A percentile compares a stretch with the other conserved stretches of the same genome.
Conservation (phyloP, 495 filamentous ascomycete genomes). For the Daldinia childiae region DNA sequence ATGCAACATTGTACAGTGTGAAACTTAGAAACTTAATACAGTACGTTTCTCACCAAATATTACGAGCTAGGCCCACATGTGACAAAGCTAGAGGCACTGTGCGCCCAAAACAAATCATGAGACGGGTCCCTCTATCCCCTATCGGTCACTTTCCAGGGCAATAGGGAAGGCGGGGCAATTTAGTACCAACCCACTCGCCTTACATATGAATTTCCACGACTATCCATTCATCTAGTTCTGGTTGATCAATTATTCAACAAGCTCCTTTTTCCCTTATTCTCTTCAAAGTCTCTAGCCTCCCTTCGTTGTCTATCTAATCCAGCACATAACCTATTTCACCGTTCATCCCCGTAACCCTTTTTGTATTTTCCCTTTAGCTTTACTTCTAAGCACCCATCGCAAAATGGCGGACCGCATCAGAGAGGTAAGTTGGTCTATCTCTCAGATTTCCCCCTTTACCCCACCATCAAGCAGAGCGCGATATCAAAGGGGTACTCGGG, state of each 20-base stretch:
- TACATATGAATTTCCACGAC: conserved; percentile 47
- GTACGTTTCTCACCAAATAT: conserved; percentile 10
- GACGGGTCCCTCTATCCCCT: conserved; percentile 40
- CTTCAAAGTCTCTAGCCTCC: conserved; percentile 25
- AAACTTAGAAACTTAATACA: background rate
- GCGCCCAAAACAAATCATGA: conserved; percentile 42
- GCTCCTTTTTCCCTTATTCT: conserved; percentile 42
- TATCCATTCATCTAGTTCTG: conserved; percentile 38
- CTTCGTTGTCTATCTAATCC: conserved; percentile 33
- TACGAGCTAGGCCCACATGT: conserved; percentile 7
- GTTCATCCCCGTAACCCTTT: conserved; percentile 23
- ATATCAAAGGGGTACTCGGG: conserved; percentile 5
- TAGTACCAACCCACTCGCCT: conserved; percentile 39
- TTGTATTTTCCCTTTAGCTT: conserved; percentile 18
- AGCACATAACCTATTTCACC: conserved; percentile 34
- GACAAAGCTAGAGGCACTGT: conserved; percentile 27
- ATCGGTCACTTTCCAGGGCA: conserved; percentile 40
- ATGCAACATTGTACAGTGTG: conserved; percentile 5
- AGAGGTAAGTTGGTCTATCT: conserved; percentile 70
- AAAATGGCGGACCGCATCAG: conserved; percentile 77
- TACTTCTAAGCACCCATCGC: conserved; percentile 15
- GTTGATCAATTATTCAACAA: conserved; percentile 42
- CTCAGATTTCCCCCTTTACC: conserved; percentile 48
- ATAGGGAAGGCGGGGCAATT: conserved; percentile 47
- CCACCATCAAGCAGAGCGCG: conserved; percentile 51